A percentile compares a stretch with the other conserved stretches of the same genome.
Evolutionary conservation across 371 early-diverging fungal species (phyloP).

Genomic region (Coemansia sp.): DNA sequence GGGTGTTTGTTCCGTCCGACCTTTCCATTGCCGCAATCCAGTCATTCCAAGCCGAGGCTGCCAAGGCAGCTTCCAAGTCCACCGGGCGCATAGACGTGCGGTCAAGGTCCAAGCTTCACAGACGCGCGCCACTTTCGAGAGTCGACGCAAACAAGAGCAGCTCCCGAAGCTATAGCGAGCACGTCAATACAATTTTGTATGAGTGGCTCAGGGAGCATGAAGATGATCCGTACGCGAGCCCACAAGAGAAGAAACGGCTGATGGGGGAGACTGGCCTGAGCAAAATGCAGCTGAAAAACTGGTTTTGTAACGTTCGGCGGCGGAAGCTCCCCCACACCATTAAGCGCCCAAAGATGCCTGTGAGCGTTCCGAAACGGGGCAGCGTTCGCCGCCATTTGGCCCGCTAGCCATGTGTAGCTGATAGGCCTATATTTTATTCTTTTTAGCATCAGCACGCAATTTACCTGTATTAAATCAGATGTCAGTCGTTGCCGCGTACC

Average conservation of each 20-base stretch:
- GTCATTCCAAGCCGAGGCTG: neutral
- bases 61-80: neutral
- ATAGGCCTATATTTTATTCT: neutral
- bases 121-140: no score
- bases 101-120: no score
- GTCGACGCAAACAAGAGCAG: neutral
- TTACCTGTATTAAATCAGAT: neutral
- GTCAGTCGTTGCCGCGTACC: neutral
- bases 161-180: slow-evolving; percentile 9
- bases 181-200: slow-evolving; percentile 16
- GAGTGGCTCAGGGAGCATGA: slow-evolving; percentile 14
- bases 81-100: neutral
- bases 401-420: neutral
- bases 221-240: slow-evolving; percentile 24
- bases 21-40: neutral
- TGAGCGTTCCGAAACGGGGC: neutral
- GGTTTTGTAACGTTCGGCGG: slow-evolving; percentile 43
- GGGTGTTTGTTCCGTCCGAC: neutral
- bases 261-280: slow-evolving; percentile 30
- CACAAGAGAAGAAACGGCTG: slow-evolving; percentile 16
- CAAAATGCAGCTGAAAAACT: slow-evolving; percentile 45
- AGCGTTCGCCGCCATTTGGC: neutral
- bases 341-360: slow-evolving; percentile 4
- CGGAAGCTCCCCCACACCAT: slow-evolving; percentile 22
- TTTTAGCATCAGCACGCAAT: neutral